A percentile compares a stretch with the other conserved stretches of the same genome.
Conservation (phyloP, 768 basidiomycete genomes). For the Lyophyllum semitale region DNA sequence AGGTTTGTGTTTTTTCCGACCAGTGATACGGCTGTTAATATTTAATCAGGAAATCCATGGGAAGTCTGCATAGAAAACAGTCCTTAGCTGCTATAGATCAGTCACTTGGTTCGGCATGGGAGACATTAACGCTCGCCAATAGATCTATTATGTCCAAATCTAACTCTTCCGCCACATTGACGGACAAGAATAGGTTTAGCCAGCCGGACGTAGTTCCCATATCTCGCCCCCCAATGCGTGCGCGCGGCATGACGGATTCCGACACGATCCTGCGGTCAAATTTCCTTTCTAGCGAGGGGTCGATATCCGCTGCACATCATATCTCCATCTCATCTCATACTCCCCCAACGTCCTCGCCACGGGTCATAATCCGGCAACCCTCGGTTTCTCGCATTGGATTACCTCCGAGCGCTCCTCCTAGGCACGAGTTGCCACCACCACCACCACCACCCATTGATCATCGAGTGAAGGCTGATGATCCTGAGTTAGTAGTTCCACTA, state of each 20-base stretch:
- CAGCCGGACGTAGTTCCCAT: conserved; percentile 30
- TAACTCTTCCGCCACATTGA: conserved; percentile 32
- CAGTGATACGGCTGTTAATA: conserved; percentile 1
- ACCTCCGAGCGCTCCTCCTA: conserved; percentile 53
- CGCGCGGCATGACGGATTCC: conserved; percentile 52
- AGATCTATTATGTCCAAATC: conserved; percentile 24
- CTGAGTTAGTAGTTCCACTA: conserved; percentile 14
- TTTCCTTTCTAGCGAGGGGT: conserved; percentile 25
- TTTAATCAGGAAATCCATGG: conserved; percentile 27
- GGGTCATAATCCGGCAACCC: conserved; percentile 41
- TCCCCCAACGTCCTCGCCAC: conserved; percentile 25
- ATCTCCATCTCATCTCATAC: conserved; percentile 18
- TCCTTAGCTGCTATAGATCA: conserved; percentile 20
- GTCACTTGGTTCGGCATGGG: conserved; percentile 24
- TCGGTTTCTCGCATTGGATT: conserved; percentile 43
- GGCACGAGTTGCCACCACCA: conserved; percentile 46
- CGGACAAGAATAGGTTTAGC: conserved; percentile 32
- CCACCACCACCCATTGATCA: conserved; percentile 25
- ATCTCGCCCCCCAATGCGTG: conserved; percentile 42
- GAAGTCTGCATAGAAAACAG: conserved; percentile 27
- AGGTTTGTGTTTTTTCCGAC: conserved; percentile 17
- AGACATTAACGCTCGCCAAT: conserved; percentile 18
- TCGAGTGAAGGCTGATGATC: conserved; percentile 14
- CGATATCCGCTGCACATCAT: conserved; percentile 10
- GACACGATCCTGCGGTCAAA: conserved; percentile 30